Evolutionary conservation across 257 asterid genomes (phyloP).

Genomic region (Przewalskia tangutica): DNA sequence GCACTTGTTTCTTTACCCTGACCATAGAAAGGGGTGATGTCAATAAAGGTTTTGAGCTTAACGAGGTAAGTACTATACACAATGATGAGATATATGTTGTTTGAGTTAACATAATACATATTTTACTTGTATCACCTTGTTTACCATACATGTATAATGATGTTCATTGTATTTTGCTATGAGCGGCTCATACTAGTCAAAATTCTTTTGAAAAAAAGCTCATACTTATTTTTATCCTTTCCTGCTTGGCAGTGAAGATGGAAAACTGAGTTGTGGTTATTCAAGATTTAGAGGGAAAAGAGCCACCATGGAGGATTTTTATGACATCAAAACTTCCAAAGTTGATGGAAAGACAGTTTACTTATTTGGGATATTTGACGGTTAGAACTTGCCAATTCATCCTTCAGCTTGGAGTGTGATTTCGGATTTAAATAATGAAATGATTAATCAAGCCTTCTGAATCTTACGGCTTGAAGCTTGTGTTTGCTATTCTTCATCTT

Average conservation of each 20-base stretch:
- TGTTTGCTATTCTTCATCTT: background rate
- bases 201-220: background rate
- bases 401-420: slow-evolving; percentile 5
- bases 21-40: background rate
- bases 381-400: slow-evolving; percentile 28
- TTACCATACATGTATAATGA: background rate
- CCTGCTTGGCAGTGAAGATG: slow-evolving; percentile 72
- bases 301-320: slow-evolving; percentile 95
- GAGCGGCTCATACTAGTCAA: background rate
- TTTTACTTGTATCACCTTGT: background rate
- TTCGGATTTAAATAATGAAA: background rate
- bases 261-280: slow-evolving; percentile 76
- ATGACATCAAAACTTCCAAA: slow-evolving; percentile 65
- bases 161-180: background rate
- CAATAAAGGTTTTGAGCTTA: background rate
- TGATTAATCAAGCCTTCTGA: background rate
- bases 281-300: slow-evolving; percentile 96
- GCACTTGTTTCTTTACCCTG: background rate
- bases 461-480: slow-evolving; percentile 1
- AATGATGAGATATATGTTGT: background rate
- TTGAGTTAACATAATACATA: background rate
- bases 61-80: background rate
- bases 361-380: slow-evolving; percentile 96
- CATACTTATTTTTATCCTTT: slow-evolving; percentile 14
- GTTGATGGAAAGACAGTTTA: slow-evolving; percentile 65